Base-by-base conservation (phyloP, 2,329 filamentous ascomycete species). In the Thielaviopsis musarum region DNA sequence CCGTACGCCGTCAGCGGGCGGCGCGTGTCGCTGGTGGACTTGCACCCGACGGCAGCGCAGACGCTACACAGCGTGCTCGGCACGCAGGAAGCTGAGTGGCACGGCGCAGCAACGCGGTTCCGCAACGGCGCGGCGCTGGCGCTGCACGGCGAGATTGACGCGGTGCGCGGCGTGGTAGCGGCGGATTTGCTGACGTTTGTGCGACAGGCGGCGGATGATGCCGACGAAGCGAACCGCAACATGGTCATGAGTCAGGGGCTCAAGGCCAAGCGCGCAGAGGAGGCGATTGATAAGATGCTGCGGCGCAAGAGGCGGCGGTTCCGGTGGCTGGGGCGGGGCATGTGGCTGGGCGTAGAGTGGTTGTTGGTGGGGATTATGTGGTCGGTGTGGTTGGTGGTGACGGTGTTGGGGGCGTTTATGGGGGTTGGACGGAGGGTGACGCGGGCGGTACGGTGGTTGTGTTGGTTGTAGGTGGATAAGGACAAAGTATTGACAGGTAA, bases 311-410 rank as follows among this genome's bases (percentile, higher is more conserved):
- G 82, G 15, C 71, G 82, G 30, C 72, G 81, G 60, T 82, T 93
- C 67, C 77, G 88, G 59, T 90, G 88, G 82, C 71, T 90, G 24
- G 77, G 88, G 48, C 77, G 87, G 15, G 81, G 83, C 0, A 84
- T 88, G 15, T 97, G 90, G 79, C 82, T 90, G 59, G 72, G 85
- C 21, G 80, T 96, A 17, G 91, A 97, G 74, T 96, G 90, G 89
- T 74, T 82, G 56, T 77, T 97, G 19, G 82, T 97, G 48, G 87
- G 87, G 3, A 80, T 94, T 65, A 88, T 97, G 83, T 96, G 93
- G 90, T 89, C 86, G 71, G 84, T 94, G 17, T 97, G 91, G 90
- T 81, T 94, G 61, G 75, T 95, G 38, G 91, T 96, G 24, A 87
- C 90, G 69, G 75, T 91, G 24, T 75, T 86, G 57, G 80, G 88